Evolutionary conservation across 495 filamentous ascomycete species (phyloP).

Genomic region (Penicillium silybi): DNA sequence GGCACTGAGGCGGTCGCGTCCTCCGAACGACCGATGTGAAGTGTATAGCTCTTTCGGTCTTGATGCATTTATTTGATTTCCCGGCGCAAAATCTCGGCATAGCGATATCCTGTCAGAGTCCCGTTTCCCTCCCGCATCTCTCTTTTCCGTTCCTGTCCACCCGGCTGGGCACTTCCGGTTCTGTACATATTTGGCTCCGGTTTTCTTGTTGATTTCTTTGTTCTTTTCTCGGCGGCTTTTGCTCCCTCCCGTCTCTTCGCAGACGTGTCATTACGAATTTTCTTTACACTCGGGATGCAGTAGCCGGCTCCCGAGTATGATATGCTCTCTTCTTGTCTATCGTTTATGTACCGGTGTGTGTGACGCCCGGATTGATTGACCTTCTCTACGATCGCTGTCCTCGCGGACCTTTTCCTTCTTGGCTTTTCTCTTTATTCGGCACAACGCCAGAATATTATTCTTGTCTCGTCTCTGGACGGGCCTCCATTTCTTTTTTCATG

Average conservation of each 20-base stretch:
- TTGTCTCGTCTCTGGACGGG: slow-evolving; percentile 15
- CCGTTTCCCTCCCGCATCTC: slow-evolving; percentile 8
- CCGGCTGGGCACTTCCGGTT: slow-evolving; percentile 11
- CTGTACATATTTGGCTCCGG: slow-evolving; percentile 27
- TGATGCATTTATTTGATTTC: slow-evolving; percentile 24
- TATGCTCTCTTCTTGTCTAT: slow-evolving; percentile 37
- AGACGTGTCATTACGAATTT: slow-evolving; percentile 39
- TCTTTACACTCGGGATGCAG: slow-evolving; percentile 31
- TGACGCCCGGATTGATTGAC: slow-evolving; percentile 28
- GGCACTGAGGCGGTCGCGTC: slow-evolving; percentile 14
- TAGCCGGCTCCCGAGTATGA: slow-evolving; percentile 36
- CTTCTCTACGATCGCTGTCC: slow-evolving; percentile 29
- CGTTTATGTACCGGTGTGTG: slow-evolving; percentile 35
- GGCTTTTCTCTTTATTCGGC: slow-evolving; percentile 9
- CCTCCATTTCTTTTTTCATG: slow-evolving; percentile 13
- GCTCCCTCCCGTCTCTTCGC: slow-evolving; percentile 7
- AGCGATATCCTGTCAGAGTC: slow-evolving; percentile 27
- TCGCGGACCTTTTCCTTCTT: slow-evolving; percentile 2
- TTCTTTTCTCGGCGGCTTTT: slow-evolving; percentile 15
- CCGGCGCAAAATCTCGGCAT: slow-evolving; percentile 31
- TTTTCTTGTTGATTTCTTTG: slow-evolving; percentile 23
- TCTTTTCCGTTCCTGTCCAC: slow-evolving; percentile 21
- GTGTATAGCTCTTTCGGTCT: slow-evolving; percentile 13
- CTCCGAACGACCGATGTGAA: slow-evolving; percentile 23
- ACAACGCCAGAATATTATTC: slow-evolving; percentile 17